phyloP scores from a whole-genome alignment of 2,329 filamentous ascomycete species.

The Tolypocladium tropicale region DNA sequence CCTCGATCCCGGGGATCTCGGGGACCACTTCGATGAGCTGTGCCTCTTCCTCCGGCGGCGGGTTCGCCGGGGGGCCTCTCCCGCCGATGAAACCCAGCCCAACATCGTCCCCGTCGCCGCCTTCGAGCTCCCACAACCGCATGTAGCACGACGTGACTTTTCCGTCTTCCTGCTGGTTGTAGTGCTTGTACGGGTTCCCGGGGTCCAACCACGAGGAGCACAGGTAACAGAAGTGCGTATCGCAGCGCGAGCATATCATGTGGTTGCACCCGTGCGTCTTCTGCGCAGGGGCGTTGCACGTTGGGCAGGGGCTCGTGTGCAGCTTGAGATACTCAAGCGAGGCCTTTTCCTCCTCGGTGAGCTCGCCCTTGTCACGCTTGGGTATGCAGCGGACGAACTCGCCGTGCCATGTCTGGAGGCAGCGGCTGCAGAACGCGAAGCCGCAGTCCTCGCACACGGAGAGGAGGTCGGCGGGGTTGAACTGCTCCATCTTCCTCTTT shows the following conservation, averaged over 20 bases:
- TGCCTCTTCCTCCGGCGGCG: not conserved
- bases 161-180: slow-evolving; percentile 53
- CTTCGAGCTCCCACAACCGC: slow-evolving; percentile 82
- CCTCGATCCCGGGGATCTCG: slow-evolving; percentile 15
- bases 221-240: slow-evolving; percentile 90
- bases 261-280: slow-evolving; percentile 95
- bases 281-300: slow-evolving; percentile 73
- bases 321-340: slow-evolving; percentile 73
- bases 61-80: slow-evolving; percentile 5
- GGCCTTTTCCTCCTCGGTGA: slow-evolving; percentile 76
- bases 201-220: slow-evolving; percentile 80
- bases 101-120: slow-evolving; percentile 57
- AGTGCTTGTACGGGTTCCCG: slow-evolving; percentile 78
- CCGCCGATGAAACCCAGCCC: slow-evolving; percentile 34
- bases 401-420: slow-evolving; percentile 79
- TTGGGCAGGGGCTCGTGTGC: slow-evolving; percentile 82
- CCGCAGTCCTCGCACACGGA: slow-evolving; percentile 81
- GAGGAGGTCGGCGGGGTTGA: slow-evolving; percentile 51
- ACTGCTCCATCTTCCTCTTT: slow-evolving; percentile 19
- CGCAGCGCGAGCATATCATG: slow-evolving; percentile 87
- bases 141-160: slow-evolving; percentile 61
- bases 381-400: slow-evolving; percentile 63
- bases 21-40: not conserved
- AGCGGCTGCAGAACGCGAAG: slow-evolving; percentile 75
- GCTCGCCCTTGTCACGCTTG: slow-evolving; percentile 54